phyloP scores from a whole-genome alignment of 169 alveolate species.

The Plasmodium sp. region DNA sequence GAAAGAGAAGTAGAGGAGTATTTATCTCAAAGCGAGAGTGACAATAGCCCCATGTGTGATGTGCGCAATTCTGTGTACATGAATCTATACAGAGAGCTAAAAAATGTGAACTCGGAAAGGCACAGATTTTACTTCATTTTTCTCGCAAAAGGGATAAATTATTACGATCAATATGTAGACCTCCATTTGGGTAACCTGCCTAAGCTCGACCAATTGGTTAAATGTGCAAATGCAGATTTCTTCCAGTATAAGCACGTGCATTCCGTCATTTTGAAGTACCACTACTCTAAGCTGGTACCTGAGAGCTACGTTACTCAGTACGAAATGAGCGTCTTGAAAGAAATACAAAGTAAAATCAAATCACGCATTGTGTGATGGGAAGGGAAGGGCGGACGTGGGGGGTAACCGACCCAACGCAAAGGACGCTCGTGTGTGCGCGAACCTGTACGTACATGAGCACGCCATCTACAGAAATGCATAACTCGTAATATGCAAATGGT shows the following conservation, averaged over 20 bases:
- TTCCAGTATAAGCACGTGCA: slow-evolving; percentile 59
- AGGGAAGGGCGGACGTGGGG: background rate
- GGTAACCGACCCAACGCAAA: background rate
- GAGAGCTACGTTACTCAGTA: slow-evolving; percentile 27
- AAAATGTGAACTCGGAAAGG: slow-evolving; percentile 3
- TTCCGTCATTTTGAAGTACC: slow-evolving; percentile 58
- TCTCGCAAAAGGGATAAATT: slow-evolving; percentile 34
- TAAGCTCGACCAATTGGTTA: slow-evolving; percentile 31
- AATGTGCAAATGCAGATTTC: slow-evolving; percentile 26
- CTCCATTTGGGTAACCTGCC: slow-evolving; percentile 52
- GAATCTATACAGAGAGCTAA: slow-evolving; percentile 48
- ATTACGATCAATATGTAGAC: slow-evolving; percentile 65
- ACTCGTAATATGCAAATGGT: background rate
- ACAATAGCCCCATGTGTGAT: background rate
- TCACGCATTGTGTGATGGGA: background rate
- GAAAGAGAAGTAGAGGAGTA: slow-evolving; percentile 62
- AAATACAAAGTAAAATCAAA: slow-evolving; percentile 17
- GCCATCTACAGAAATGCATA: background rate
- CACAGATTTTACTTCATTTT: slow-evolving; percentile 31
- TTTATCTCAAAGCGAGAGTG: background rate
- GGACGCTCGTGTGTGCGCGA: background rate
- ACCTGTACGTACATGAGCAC: background rate
- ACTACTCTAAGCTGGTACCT: slow-evolving; percentile 21
- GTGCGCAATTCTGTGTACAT: slow-evolving; percentile 33
- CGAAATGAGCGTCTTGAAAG: slow-evolving; percentile 16